Base-by-base conservation (phyloP, 352 stramenopile genomes). In the Peronosclerospora sorghi region DNA sequence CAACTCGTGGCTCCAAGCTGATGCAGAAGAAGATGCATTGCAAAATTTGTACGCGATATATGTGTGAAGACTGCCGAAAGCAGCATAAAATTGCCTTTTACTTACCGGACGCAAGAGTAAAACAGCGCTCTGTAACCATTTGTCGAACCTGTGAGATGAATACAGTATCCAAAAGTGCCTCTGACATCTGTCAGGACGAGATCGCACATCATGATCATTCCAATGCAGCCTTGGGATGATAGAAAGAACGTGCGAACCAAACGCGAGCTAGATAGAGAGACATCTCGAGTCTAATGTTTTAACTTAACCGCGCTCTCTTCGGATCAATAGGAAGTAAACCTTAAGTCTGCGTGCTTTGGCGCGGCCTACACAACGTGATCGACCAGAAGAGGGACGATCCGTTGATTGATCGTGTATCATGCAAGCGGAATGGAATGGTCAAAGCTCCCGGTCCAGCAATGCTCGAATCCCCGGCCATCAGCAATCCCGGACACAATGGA, bases 361-460 rank as follows among this genome's bases (percentile, higher is more conserved):
- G 70, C 70, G 7, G 70, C 68, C 30, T 51, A 36, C 7, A 71
- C 56, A 26, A 86, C 63, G 54, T 83, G 73, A 32, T 78, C 61
- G 1, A 83, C 56, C 73, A 86, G 83, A 32, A 67, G 51, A 4
- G 73, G 73, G 20, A 86, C 46, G 45, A 26, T 26, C 3, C 21
- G 21, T 26, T 26, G 21, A 26, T 26, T 26, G 21, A 26, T 26
- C 6, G 73, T 86, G 44, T 79, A 65, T 65, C 71, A 83, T 23
- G 60, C 73, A 48, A 82, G 76, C 19, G 56, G 69, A n/a, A 86
- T 58, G 24, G 70, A 74, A 56, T 86, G 54, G 37, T 86, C 73
- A 34, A 68, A 81, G 61, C 66, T 80, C 15, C 73, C 73, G 0
- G 70, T 86, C 73, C 73, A 86, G 64, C 73, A 86, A 53, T 86